A percentile compares a stretch with the other conserved stretches of the same genome.
Conservation (phyloP, 2,329 filamentous ascomycete species). For the Periconia macrospinosa region DNA sequence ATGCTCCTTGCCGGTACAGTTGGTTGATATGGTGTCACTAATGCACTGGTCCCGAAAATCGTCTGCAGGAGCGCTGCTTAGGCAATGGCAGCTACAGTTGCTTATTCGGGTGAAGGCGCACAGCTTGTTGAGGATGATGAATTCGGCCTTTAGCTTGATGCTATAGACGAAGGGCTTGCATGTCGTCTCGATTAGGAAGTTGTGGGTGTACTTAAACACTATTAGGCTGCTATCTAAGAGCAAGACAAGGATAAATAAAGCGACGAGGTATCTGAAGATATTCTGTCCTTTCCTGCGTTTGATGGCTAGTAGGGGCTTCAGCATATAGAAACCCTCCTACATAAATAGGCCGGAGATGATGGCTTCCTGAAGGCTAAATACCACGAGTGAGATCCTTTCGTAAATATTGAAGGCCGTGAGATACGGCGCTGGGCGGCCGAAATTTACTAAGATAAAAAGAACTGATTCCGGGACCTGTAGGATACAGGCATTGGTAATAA, state of each 20-base stretch:
- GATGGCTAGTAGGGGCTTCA: slow-evolving; percentile 38
- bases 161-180: slow-evolving; percentile 46
- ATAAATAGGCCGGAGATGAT: slow-evolving; percentile 50
- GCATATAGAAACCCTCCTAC: slow-evolving; percentile 48
- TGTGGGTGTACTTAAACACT: slow-evolving; percentile 19
- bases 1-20: too few species aligned
- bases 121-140: slow-evolving; percentile 50
- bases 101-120: neutral
- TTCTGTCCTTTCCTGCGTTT: neutral
- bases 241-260: slow-evolving; percentile 25
- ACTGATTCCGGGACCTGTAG: slow-evolving; percentile 58
- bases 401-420: slow-evolving; percentile 37
- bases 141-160: slow-evolving; percentile 56
- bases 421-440: slow-evolving; percentile 44
- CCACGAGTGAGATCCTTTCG: slow-evolving; percentile 46
- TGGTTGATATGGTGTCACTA: too few species aligned
- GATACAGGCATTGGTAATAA: slow-evolving; percentile 53
- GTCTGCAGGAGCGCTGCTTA: too few species aligned
- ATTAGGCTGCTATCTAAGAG: slow-evolving; percentile 25
- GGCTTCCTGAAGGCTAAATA: slow-evolving; percentile 43
- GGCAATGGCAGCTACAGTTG: too few species aligned
- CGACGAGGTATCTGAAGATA: slow-evolving; percentile 14
- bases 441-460: slow-evolving; percentile 57
- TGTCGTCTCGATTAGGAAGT: slow-evolving; percentile 25
- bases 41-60: too few species aligned